phyloP scores from a whole-genome alignment of 2,329 filamentous ascomycete species.

The Biscogniauxia sp. region DNA sequence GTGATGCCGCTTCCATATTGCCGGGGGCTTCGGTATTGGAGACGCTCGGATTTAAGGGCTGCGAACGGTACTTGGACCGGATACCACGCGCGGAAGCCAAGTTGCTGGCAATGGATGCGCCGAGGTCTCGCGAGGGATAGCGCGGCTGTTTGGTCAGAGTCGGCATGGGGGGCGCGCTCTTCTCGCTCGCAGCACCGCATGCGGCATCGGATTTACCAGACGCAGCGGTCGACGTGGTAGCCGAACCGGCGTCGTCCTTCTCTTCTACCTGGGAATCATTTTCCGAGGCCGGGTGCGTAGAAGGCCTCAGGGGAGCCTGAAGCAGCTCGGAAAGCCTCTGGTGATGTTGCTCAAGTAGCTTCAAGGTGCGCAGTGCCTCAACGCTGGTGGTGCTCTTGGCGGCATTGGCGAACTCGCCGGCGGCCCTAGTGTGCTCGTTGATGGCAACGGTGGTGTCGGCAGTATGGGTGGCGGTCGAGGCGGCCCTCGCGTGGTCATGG shows the following conservation, averaged over 20 bases:
- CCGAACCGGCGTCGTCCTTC: slow-evolving; percentile 31
- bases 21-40: slow-evolving; percentile 73
- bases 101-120: slow-evolving; percentile 85
- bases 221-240: slow-evolving; percentile 23
- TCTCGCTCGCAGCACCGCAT: slow-evolving; percentile 16
- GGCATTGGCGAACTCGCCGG: slow-evolving; percentile 82
- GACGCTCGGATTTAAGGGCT: slow-evolving; percentile 68
- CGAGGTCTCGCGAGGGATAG: slow-evolving; percentile 64
- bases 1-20: slow-evolving; percentile 58
- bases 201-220: slow-evolving; percentile 23
- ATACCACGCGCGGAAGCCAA: slow-evolving; percentile 84
- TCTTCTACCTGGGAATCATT: slow-evolving; percentile 36
- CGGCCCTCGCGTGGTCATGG: slow-evolving; percentile 84
- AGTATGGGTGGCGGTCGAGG: slow-evolving; percentile 72
- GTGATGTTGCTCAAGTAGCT: slow-evolving; percentile 85
- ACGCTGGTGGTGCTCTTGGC: slow-evolving; percentile 65
- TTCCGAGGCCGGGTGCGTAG: slow-evolving; percentile 37
- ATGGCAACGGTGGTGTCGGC: slow-evolving; percentile 77
- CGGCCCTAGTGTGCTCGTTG: slow-evolving; percentile 83
- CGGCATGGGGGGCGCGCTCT: slow-evolving; percentile 32
- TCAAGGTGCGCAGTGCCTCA: slow-evolving; percentile 79
- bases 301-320: slow-evolving; percentile 61
- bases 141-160: slow-evolving; percentile 43
- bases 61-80: slow-evolving; percentile 59
- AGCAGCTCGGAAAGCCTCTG: slow-evolving; percentile 78